Evolutionary conservation across 192 early-diverging fungal genomes (phyloP).

Genomic region (Backusella luteola): DNA sequence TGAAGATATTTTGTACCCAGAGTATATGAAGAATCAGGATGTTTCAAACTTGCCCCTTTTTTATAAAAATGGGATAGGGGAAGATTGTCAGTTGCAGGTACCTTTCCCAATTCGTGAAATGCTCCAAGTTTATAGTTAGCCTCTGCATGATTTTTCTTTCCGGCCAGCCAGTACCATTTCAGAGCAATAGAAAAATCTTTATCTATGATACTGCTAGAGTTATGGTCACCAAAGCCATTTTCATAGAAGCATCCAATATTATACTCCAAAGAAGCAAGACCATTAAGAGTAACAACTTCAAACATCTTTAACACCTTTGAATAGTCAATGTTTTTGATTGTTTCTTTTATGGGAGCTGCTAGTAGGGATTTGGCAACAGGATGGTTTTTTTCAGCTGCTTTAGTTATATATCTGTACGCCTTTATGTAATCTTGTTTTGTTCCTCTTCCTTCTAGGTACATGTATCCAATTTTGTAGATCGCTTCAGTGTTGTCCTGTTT

Average conservation of each 20-base stretch:
- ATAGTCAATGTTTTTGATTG: not conserved
- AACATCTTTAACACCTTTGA: not conserved
- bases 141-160: not conserved
- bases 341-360: not conserved
- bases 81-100: too few relatives aligned
- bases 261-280: not conserved
- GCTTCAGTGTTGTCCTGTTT: not conserved
- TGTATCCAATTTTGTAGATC: not conserved
- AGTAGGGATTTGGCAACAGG: not conserved
- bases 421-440: not conserved
- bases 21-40: too few relatives aligned
- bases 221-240: not conserved
- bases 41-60: too few relatives aligned
- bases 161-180: not conserved
- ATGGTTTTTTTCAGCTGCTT: not conserved
- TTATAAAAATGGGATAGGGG: too few relatives aligned
- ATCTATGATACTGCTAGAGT: not conserved
- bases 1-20: too few relatives aligned
- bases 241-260: not conserved
- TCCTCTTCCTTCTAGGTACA: not conserved
- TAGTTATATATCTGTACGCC: not conserved
- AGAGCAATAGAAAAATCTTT: not conserved
- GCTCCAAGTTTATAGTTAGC: not conserved
- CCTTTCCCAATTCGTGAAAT: not conserved
- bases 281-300: not conserved